Percentiles rank a stretch among this genome's conserved stretches.
These are phyloP conservation scores for Collybia sp. DNA, from an alignment of 768 basidiomycete genomes.

Conservation along the genomic window DNA sequence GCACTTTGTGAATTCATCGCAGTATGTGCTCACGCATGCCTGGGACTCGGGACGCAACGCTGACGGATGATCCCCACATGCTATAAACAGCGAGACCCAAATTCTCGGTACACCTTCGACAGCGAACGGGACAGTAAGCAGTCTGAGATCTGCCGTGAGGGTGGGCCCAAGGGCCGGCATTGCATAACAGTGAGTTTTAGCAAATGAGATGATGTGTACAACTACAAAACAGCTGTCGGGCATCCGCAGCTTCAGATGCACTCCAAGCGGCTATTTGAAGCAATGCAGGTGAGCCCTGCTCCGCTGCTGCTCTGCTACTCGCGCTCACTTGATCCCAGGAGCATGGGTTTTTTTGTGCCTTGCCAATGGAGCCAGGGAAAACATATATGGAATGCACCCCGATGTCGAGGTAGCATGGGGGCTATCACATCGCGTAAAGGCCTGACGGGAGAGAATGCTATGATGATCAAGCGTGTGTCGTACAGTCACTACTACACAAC, in stretches of 20 bases:
- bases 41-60: background rate
- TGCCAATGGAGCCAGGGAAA: constrained; percentile 60
- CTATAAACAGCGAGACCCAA: constrained; percentile 39
- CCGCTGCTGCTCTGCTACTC: background rate
- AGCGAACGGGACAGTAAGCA: constrained; percentile 50
- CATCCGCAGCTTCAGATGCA: constrained; percentile 51
- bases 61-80: too few relatives aligned
- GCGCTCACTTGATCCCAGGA: constrained; percentile 29
- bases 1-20: constrained; percentile 10
- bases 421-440: too few relatives aligned
- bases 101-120: constrained; percentile 57
- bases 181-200: constrained; percentile 48
- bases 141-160: constrained; percentile 56
- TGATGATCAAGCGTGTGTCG: too few relatives aligned
- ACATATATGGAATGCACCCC: constrained; percentile 70
- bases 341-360: constrained; percentile 63
- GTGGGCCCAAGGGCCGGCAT: constrained; percentile 33
- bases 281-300: constrained; percentile 57
- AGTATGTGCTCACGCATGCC: background rate
- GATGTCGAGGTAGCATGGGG: constrained; percentile 36
- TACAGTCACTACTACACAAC: background rate
- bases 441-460: too few relatives aligned
- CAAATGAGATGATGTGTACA: too few relatives aligned
- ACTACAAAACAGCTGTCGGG: too few relatives aligned
- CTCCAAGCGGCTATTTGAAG: constrained; percentile 55